Conservation (phyloP, 176 grass and related monocot genomes). For the Zizania latifolia region DNA sequence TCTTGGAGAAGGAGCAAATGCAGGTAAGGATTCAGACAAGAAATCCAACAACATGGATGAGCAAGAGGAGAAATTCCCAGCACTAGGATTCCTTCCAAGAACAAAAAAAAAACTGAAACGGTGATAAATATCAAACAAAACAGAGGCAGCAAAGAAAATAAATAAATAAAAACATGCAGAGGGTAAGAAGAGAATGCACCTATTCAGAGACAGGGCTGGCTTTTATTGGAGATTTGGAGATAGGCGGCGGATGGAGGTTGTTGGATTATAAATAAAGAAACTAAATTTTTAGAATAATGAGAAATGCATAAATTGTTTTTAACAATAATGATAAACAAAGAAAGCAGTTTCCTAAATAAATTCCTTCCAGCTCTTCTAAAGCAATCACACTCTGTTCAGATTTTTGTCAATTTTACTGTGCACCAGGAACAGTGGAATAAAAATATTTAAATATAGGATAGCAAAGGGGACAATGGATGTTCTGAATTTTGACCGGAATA, state of each 20-base stretch:
- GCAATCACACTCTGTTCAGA: no score
- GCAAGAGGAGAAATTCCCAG: neutral
- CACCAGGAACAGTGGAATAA: no score
- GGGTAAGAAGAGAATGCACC: no score
- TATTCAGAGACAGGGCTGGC: neutral
- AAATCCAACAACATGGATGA: slow-evolving; percentile 10
- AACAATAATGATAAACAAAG: neutral
- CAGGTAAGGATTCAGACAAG: neutral
- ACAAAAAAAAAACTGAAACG: neutral
- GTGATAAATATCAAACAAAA: neutral
- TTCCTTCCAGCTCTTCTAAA: no score
- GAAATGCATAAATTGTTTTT: neutral
- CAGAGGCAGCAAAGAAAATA: neutral
- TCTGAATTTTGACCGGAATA: no score
- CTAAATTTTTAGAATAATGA: neutral
- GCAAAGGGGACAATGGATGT: no score
- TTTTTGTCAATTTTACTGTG: no score
- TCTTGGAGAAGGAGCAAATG: slow-evolving; percentile 24
- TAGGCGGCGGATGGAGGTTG: neutral
- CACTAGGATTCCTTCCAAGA: no score
- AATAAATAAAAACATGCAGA: neutral
- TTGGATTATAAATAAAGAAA: neutral
- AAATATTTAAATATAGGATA: no score
- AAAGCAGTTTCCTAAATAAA: no score
- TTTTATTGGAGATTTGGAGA: neutral